A percentile compares a stretch with the other conserved stretches of the same genome.
These are phyloP conservation scores for Amphichorda felina DNA, from an alignment of 2,329 filamentous ascomycete species.

Conservation along the genomic window DNA sequence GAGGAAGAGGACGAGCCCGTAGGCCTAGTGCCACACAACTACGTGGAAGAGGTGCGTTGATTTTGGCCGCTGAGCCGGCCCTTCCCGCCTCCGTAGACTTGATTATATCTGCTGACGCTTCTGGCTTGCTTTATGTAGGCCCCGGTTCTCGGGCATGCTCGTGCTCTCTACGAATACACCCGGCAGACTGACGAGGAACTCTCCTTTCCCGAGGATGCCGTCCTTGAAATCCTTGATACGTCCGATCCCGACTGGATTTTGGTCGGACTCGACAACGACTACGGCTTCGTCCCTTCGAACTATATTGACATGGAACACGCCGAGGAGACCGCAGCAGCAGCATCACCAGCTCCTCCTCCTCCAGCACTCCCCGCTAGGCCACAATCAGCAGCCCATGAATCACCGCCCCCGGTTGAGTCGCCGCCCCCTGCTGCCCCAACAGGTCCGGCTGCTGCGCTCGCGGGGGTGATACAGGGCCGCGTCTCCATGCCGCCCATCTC, in stretches of 20 bases:
- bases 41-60: conserved; percentile 68
- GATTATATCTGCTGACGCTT: conserved; percentile 5
- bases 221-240: conserved; percentile 75
- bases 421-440: conserved; percentile 14
- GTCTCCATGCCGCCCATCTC: conserved; percentile 18
- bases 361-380: conserved; percentile 33
- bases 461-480: conserved; percentile 40
- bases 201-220: conserved; percentile 82
- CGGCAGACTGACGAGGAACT: conserved; percentile 96
- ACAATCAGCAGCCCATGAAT: conserved; percentile 16
- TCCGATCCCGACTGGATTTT: conserved; percentile 96
- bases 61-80: too few relatives aligned
- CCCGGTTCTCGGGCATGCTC: conserved; percentile 56
- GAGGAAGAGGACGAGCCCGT: conserved; percentile 87
- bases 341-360: conserved; percentile 20
- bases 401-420: conserved; percentile 17
- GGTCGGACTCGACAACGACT: conserved; percentile 74
- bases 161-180: conserved; percentile 95
- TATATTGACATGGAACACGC: conserved; percentile 67
- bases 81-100: not conserved
- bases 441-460: conserved; percentile 41
- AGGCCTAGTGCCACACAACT: conserved; percentile 87
- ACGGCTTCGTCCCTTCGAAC: conserved; percentile 89
- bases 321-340: conserved; percentile 25
- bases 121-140: conserved; percentile 33